Evolutionary conservation across 2,329 filamentous ascomycete genomes (phyloP).

Genomic region (Colletotrichum sansevieriae): DNA sequence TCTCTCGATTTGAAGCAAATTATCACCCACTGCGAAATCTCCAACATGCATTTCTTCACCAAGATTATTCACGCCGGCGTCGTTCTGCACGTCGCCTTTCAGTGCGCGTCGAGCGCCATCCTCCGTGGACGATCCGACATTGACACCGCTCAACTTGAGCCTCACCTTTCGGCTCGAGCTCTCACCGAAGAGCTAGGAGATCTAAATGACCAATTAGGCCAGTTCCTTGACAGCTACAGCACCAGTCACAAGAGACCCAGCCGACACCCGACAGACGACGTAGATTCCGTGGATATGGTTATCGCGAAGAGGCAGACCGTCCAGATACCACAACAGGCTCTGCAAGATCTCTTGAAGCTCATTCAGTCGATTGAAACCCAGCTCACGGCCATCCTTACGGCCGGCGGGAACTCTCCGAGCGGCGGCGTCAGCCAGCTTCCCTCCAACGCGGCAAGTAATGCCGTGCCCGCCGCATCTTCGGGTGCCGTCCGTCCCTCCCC

Average conservation of each 20-base stretch:
- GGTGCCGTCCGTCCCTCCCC: constrained; percentile 11
- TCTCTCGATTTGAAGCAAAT: constrained; percentile 10
- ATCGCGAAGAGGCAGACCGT: constrained; percentile 31
- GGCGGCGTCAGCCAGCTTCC: constrained; percentile 6
- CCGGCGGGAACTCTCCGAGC: constrained; percentile 19
- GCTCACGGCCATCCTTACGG: constrained; percentile 21
- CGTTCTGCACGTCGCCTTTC: constrained; percentile 35
- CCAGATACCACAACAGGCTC: constrained; percentile 18
- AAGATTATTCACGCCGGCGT: constrained; percentile 29
- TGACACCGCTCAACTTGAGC: constrained; percentile 21
- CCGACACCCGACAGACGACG: neutral
- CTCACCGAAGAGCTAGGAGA: constrained; percentile 28
- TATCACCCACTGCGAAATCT: constrained; percentile 19
- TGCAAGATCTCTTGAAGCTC: constrained; percentile 34
- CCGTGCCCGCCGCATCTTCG: constrained; percentile 13
- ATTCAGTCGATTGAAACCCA: constrained; percentile 37
- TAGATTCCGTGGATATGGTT: constrained; percentile 6
- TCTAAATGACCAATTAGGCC: constrained; percentile 31
- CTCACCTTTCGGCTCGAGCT: constrained; percentile 9
- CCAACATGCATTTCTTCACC: constrained; percentile 39
- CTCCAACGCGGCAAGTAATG: constrained; percentile 10
- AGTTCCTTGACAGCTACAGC: constrained; percentile 17
- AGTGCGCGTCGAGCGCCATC: constrained; percentile 39
- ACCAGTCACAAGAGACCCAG: constrained; percentile 7
- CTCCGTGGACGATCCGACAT: constrained; percentile 33